Percentiles rank a stretch among this genome's conserved stretches.
phyloP scores from a whole-genome alignment of 805 yeast genomes.

The Wickerhamomyces xylosicus region DNA sequence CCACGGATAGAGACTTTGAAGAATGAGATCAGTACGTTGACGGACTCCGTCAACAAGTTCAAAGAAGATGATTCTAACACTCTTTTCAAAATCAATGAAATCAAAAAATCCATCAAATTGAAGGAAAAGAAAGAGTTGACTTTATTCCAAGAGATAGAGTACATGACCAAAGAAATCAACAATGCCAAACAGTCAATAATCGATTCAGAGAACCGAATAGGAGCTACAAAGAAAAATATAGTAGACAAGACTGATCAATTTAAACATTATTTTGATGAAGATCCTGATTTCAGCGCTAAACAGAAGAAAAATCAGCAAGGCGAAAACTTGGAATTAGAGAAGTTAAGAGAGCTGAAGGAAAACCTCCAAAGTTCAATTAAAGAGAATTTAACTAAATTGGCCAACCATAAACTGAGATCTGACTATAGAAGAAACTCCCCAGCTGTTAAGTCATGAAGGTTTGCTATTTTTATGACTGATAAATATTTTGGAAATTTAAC shows the following conservation, averaged over 20 bases:
- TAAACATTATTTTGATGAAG: constrained; percentile 3
- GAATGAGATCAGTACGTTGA: constrained; percentile 17
- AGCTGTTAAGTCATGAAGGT: constrained; percentile 2
- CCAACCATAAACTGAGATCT: constrained; percentile 9
- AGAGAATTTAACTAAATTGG: constrained; percentile 12
- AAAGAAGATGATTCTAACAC: constrained; percentile 14
- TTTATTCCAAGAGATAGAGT: constrained; percentile 47
- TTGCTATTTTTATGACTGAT: too few species aligned
- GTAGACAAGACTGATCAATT: constrained; percentile 5
- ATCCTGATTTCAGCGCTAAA: background rate
- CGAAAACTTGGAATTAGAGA: background rate
- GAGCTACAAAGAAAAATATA: constrained; percentile 8
- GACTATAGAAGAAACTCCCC: constrained; percentile 15
- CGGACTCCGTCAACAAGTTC: constrained; percentile 19
- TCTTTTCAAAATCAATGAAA: constrained; percentile 25
- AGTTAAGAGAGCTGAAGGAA: background rate
- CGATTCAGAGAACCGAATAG: constrained; percentile 16
- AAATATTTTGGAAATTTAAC: too few species aligned
- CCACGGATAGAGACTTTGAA: constrained; percentile 17
- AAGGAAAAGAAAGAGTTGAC: constrained; percentile 35
- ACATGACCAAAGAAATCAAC: constrained; percentile 48
- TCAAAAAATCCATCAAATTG: constrained; percentile 35
- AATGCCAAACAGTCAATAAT: constrained; percentile 39
- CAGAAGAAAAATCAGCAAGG: background rate
- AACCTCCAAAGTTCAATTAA: constrained; percentile 5